phyloP scores from a whole-genome alignment of 2,329 filamentous ascomycete genomes.

The Ustilaginoidea virens region DNA sequence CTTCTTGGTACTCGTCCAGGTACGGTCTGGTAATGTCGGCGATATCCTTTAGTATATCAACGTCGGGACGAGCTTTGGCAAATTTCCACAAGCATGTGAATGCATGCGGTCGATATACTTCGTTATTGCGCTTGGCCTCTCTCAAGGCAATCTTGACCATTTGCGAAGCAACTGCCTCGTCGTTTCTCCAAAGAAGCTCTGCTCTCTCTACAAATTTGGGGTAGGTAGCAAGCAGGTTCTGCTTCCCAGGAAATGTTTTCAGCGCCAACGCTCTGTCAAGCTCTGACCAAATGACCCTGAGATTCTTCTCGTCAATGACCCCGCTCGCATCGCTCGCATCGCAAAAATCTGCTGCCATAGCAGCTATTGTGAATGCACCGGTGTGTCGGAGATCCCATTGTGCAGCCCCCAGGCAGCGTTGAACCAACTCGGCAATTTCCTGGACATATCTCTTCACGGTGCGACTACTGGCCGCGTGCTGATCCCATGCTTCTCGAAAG shows the following conservation, averaged over 20 bases:
- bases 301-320: slow-evolving; percentile 42
- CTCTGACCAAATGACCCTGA: slow-evolving; percentile 61
- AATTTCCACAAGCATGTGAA: slow-evolving; percentile 60
- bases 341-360: slow-evolving; percentile 51
- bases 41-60: slow-evolving; percentile 56
- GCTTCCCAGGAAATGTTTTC: slow-evolving; percentile 89
- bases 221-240: slow-evolving; percentile 66
- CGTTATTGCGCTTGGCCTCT: slow-evolving; percentile 85
- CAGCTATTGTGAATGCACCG: slow-evolving; percentile 65
- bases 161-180: slow-evolving; percentile 38
- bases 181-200: slow-evolving; percentile 38
- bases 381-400: slow-evolving; percentile 89
- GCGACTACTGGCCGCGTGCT: slow-evolving; percentile 74
- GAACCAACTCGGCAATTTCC: slow-evolving; percentile 61
- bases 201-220: slow-evolving; percentile 59
- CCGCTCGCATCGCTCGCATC: slow-evolving; percentile 39
- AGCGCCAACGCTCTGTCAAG: slow-evolving; percentile 69
- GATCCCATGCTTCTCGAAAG: slow-evolving; percentile 78
- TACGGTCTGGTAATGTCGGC: slow-evolving; percentile 46
- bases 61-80: slow-evolving; percentile 48
- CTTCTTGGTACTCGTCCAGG: slow-evolving; percentile 40
- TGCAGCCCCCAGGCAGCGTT: slow-evolving; percentile 56
- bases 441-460: slow-evolving; percentile 70
- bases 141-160: slow-evolving; percentile 70
- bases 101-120: slow-evolving; percentile 64